Conservation (phyloP, 2,329 filamentous ascomycete species). For the Lecanicillium sp. region DNA sequence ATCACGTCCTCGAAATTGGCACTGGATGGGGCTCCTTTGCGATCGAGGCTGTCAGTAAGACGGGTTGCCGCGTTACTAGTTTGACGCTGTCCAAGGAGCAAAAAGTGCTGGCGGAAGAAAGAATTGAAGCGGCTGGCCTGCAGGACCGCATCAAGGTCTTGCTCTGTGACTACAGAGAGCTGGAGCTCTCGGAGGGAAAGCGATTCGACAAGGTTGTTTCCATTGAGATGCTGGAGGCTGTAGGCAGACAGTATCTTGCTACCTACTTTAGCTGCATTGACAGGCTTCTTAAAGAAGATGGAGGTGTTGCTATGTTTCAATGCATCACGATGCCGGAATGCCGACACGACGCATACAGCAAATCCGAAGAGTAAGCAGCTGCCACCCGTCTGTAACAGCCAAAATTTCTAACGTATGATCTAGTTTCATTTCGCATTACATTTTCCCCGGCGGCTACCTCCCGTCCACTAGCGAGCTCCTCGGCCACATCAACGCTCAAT, state of each 20-base stretch:
- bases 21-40: constrained; percentile 72
- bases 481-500: constrained; percentile 54
- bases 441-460: constrained; percentile 72
- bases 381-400: too few species aligned
- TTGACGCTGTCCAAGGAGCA: constrained; percentile 65
- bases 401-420: constrained; percentile 6
- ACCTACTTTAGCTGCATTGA: constrained; percentile 64
- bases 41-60: constrained; percentile 59
- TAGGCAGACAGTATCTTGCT: constrained; percentile 60
- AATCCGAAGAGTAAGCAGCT: constrained; percentile 51
- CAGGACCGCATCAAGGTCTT: constrained; percentile 56
- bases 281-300: constrained; percentile 56
- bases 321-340: constrained; percentile 72
- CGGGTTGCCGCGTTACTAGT: constrained; percentile 62
- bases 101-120: constrained; percentile 59
- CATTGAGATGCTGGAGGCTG: constrained; percentile 73
- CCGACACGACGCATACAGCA: constrained; percentile 59
- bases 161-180: constrained; percentile 61
- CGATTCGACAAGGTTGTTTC: constrained; percentile 65
- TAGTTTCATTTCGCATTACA: constrained; percentile 68
- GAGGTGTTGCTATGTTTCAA: constrained; percentile 65
- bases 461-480: constrained; percentile 52
- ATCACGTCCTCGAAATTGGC: constrained; percentile 70
- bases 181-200: constrained; percentile 34
- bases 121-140: constrained; percentile 56